phyloP scores from a whole-genome alignment of 75 land plant species.

The Selaginella tamariscina region DNA sequence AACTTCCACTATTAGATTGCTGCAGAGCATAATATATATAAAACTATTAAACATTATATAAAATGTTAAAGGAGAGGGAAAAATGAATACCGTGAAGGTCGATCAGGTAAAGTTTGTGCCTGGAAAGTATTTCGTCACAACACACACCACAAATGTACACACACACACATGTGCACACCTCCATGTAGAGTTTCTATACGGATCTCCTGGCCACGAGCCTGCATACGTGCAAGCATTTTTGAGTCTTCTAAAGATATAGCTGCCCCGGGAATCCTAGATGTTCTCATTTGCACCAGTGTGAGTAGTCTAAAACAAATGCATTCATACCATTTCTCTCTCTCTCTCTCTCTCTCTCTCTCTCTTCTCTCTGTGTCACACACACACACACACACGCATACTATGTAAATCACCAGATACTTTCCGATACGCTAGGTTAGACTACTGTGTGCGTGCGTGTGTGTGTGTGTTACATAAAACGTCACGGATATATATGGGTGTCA shows the following conservation, averaged over 20 bases:
- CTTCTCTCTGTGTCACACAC: no score
- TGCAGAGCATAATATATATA: neutral
- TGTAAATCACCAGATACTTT: no score
- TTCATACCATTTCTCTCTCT: no score
- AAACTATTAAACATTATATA: neutral
- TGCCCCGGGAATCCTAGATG: constrained; percentile 23
- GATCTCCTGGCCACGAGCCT: constrained; percentile 26
- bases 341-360: no score
- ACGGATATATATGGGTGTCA: no score
- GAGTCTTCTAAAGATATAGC: constrained; percentile 31
- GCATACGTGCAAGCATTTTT: constrained; percentile 29
- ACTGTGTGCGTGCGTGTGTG: no score
- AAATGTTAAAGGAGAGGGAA: neutral
- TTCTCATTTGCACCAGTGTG: constrained; percentile 20
- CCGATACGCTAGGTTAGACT: no score
- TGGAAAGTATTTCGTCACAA: no score
- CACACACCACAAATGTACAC: neutral
- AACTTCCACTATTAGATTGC: constrained; percentile 28
- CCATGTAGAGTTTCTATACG: constrained; percentile 33
- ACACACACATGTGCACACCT: constrained; percentile 5
- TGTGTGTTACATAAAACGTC: no score
- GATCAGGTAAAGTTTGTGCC: neutral
- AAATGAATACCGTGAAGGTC: neutral
- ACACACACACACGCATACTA: no score
- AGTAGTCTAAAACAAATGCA: constrained; percentile 12